Conservation (phyloP, 306 rosid genomes). For the Pterocarpus macrocarpus region DNA sequence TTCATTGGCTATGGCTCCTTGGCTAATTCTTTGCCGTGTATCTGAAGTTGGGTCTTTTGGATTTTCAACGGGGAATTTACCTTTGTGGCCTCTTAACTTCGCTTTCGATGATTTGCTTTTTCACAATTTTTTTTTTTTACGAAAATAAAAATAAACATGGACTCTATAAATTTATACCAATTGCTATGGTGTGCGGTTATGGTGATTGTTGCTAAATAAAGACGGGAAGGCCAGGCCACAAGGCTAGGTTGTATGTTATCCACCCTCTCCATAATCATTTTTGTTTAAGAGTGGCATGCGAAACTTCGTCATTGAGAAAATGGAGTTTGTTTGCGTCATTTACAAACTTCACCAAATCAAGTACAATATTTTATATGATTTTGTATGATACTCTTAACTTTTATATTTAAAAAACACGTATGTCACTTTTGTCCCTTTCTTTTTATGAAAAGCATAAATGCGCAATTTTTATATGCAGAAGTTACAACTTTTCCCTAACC, state of each 20-base stretch:
- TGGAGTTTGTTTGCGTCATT: constrained; percentile 7
- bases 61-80: no score
- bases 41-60: not conserved
- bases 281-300: not conserved
- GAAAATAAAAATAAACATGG: no score
- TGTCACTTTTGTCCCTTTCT: no score
- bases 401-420: not conserved
- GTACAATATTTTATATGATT: not conserved
- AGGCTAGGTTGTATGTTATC: not conserved
- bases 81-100: not conserved
- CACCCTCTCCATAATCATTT: constrained; percentile 11
- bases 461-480: not conserved
- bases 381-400: not conserved
- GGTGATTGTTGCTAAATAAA: no score
- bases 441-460: not conserved
- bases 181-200: no score
- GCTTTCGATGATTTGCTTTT: no score
- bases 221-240: not conserved
- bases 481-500: not conserved
- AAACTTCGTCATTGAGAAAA: not conserved
- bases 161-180: no score
- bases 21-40: not conserved
- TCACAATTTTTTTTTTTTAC: no score
- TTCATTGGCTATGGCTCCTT: not conserved
- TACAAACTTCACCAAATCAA: constrained; percentile 8